Evolutionary conservation across 805 yeast species (phyloP).

Genomic region (Myxozyma geophila): DNA sequence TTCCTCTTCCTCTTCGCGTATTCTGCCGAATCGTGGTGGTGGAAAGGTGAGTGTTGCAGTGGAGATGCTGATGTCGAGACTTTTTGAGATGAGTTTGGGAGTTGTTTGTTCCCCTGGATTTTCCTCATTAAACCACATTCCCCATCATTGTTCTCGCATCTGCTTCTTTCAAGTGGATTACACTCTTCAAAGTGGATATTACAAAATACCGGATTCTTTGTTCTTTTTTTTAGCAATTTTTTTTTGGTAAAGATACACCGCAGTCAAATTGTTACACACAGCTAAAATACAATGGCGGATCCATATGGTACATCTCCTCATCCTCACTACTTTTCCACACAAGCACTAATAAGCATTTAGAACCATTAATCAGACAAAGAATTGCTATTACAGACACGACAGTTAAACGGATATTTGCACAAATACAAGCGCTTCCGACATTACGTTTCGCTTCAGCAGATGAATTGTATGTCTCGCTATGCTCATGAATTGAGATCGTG

Average conservation of each 20-base stretch:
- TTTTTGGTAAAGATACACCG: too few relatives aligned
- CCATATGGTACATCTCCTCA: constrained; percentile 2
- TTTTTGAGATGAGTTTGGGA: not conserved
- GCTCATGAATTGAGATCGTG: not conserved
- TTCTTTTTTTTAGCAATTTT: not conserved
- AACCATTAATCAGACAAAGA: constrained; percentile 21
- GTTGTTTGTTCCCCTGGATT: constrained; percentile 1
- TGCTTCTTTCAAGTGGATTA: too few relatives aligned
- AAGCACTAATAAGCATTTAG: not conserved
- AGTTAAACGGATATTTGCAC: constrained; percentile 16
- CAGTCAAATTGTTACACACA: too few relatives aligned
- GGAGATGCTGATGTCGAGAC: not conserved
- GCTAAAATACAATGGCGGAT: constrained; percentile 7
- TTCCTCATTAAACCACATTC: not conserved
- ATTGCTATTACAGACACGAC: constrained; percentile 20
- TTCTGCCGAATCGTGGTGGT: not conserved
- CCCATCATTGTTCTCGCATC: not conserved
- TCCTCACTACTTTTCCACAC: not conserved
- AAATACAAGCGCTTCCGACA: constrained; percentile 18
- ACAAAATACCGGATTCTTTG: not conserved
- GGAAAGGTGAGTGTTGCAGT: not conserved
- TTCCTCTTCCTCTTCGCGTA: not conserved
- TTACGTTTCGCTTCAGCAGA: constrained; percentile 8
- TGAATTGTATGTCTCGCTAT: constrained; percentile 12
- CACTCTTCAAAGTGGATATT: too few relatives aligned